Conservation (phyloP, 1,284 basidiomycete genomes). For the Butyriboletus pseudospeciosus region DNA sequence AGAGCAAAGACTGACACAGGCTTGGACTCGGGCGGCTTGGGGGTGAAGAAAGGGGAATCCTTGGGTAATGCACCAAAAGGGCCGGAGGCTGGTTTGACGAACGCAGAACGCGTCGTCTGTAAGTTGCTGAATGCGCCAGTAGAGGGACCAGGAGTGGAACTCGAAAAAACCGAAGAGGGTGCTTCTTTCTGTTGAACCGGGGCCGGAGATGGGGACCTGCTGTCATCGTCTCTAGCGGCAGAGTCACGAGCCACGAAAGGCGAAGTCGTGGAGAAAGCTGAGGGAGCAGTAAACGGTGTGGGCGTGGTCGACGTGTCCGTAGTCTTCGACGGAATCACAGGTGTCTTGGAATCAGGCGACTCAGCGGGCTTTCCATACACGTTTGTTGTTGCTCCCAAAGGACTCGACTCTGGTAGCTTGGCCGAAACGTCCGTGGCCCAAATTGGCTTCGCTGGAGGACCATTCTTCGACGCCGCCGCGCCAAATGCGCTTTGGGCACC, state of each 20-base stretch:
- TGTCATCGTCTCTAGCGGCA: slow-evolving; percentile 16
- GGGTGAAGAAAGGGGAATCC: slow-evolving; percentile 54
- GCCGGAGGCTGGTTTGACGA: slow-evolving; percentile 39
- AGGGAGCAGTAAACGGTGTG: background rate
- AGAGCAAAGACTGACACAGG: slow-evolving; percentile 37
- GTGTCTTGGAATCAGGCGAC: slow-evolving; percentile 3
- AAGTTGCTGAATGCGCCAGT: slow-evolving; percentile 38
- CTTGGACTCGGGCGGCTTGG: slow-evolving; percentile 32
- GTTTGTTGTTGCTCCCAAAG: background rate
- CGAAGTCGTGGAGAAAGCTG: background rate
- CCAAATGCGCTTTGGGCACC: slow-evolving; percentile 22
- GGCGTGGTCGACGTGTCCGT: background rate
- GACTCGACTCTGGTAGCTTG: slow-evolving; percentile 7
- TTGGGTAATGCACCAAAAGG: slow-evolving; percentile 34
- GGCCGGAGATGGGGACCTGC: slow-evolving; percentile 29
- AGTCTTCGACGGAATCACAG: slow-evolving; percentile 1
- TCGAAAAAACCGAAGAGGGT: slow-evolving; percentile 16
- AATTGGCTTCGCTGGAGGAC: slow-evolving; percentile 19
- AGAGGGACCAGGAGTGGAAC: slow-evolving; percentile 20
- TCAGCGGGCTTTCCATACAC: slow-evolving; percentile 4
- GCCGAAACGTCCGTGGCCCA: slow-evolving; percentile 13
- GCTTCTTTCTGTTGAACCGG: slow-evolving; percentile 1
- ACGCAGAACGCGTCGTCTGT: slow-evolving; percentile 33
- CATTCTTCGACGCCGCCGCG: slow-evolving; percentile 13
- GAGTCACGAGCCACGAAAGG: slow-evolving; percentile 14